Evolutionary conservation across 2,329 filamentous ascomycete species (phyloP), one percentile per base, ranked within the genome.

Genomic region (Xylariaceae sp.): DNA sequence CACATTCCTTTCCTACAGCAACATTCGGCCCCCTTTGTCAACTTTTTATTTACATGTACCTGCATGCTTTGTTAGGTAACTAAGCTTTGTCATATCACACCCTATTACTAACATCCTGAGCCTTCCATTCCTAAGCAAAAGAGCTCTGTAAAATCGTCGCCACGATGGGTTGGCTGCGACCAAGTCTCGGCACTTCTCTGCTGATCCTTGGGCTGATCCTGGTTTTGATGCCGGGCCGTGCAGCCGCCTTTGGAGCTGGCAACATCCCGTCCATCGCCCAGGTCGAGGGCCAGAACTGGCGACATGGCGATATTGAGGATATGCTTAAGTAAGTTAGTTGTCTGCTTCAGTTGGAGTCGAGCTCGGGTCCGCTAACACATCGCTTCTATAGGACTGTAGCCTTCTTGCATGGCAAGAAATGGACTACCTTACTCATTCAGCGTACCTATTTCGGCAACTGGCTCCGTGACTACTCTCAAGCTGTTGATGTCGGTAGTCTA

Each of bases 401-500:
- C 22, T 91, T 88, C 59, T 75, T 92, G 47, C 77, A 85, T 52
- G 87, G 87, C 47, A 88, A 90, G 63, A 92, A 92, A 71, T 93
- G 88, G 88, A 87, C 85, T 2, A 82, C 82, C 12, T 83, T 87
- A 73, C 80, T 87, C 68, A 76, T 92, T 42, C 85, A 86, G 67
- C 77, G 86, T 44, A 83, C 84, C 22, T 92, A 90, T 68, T 92
- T 92, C 70, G 87, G 88, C 47, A 93, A 93, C 67, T 93, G 88
- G 87, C 72, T 92, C 33, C 79, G 88, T 49, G 88, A 92, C 69
- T 93, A 93, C 64, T 90, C 85, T 11, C 87, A 92, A 61, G 88
- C 87, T 27, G 77, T 92, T 64, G 88, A 92, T 60, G 83, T 91
- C 11, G 86, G 86, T 39, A 88, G 84, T 49, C 67, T 93, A 50